Conservation (phyloP, 176 grass and related monocot genomes). For the Oryza punctata region DNA sequence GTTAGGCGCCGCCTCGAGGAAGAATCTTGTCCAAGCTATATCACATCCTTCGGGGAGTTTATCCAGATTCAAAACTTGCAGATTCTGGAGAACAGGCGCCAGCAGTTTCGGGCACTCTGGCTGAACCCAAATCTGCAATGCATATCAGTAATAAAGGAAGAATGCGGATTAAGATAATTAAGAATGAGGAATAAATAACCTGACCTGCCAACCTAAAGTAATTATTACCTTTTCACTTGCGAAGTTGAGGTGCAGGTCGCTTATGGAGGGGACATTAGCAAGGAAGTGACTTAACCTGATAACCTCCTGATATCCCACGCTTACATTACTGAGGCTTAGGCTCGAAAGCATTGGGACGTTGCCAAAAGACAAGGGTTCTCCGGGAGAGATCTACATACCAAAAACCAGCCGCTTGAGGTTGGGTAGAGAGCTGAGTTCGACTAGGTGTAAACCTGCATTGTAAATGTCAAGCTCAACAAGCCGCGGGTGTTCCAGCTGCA, state of each 20-base stretch:
- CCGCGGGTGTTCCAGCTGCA: background rate
- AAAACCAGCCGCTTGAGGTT: background rate
- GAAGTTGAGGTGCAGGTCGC: background rate
- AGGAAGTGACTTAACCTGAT: conserved; percentile 4
- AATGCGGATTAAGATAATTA: too few relatives aligned
- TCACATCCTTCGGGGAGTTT: conserved; percentile 11
- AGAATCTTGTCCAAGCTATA: conserved; percentile 11
- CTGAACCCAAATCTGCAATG: conserved; percentile 8
- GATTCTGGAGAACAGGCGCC: background rate
- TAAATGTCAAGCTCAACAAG: background rate
- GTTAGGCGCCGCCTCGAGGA: background rate
- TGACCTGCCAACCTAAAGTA: too few relatives aligned
- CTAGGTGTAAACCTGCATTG: background rate
- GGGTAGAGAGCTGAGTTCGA: background rate
- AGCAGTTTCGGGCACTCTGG: conserved; percentile 4
- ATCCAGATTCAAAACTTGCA: background rate
- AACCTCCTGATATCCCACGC: background rate
- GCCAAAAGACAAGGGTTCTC: conserved; percentile 14
- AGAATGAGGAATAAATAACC: too few relatives aligned
- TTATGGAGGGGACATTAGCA: conserved; percentile 14
- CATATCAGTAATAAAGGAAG: background rate
- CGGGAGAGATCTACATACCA: background rate
- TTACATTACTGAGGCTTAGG: background rate
- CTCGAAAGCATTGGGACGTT: conserved; percentile 3
- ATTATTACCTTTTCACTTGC: background rate